Conservation (phyloP, 345 rosid genomes). For the Hirschfeldia incana region DNA sequence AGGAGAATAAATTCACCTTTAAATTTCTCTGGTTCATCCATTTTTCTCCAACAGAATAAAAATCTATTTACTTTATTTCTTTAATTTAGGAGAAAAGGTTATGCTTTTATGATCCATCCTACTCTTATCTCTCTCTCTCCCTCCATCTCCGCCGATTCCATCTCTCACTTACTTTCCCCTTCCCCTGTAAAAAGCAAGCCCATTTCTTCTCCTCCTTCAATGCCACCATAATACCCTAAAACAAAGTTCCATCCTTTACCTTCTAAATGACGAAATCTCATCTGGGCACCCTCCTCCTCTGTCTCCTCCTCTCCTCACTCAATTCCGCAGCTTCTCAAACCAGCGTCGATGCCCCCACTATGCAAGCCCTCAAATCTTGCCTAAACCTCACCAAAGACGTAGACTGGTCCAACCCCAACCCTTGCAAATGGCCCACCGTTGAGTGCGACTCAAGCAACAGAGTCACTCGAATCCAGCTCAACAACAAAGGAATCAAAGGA, state of each 20-base stretch:
- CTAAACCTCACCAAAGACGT: constrained; percentile 43
- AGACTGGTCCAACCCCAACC: constrained; percentile 64
- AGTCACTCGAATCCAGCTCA: constrained; percentile 62
- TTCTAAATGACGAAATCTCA: constrained; percentile 32
- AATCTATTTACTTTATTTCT: not conserved
- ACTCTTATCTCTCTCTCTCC: constrained; percentile 19
- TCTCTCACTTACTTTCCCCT: constrained; percentile 17
- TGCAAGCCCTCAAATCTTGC: constrained; percentile 40
- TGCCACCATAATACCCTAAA: constrained; percentile 36
- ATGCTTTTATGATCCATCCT: constrained; percentile 28
- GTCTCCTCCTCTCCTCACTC: constrained; percentile 27
- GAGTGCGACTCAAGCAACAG: constrained; percentile 38
- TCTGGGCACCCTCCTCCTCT: constrained; percentile 35
- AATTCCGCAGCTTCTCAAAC: constrained; percentile 24
- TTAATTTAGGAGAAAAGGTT: not conserved
- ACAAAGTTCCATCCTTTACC: not conserved
- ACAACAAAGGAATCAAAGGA: constrained; percentile 40
- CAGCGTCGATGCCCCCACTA: constrained; percentile 29
- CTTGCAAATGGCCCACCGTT: constrained; percentile 60
- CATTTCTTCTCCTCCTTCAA: constrained; percentile 24
- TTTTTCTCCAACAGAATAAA: constrained; percentile 20
- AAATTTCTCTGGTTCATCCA: constrained; percentile 17
- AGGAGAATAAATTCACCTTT: constrained; percentile 1
- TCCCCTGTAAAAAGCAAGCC: not conserved
- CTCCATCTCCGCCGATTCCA: constrained; percentile 41